phyloP scores from a whole-genome alignment of 1,139 yeast genomes.

The Meyerozyma guilliermondii region DNA sequence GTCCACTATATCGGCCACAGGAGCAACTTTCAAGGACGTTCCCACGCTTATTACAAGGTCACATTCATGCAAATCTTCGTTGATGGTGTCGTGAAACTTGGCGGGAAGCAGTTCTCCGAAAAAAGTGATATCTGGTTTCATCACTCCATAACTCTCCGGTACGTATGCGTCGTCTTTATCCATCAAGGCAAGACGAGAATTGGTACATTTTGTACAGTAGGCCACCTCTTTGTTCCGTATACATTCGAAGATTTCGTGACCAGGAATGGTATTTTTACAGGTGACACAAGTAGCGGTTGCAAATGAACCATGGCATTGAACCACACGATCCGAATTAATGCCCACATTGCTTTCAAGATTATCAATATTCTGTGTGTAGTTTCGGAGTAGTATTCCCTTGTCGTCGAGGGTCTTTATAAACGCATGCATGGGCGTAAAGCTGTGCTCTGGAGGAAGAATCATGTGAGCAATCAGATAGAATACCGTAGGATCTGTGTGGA shows the following conservation, averaged over 20 bases:
- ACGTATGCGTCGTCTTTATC: conserved; percentile 11
- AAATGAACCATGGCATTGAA: conserved; percentile 96
- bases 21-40: conserved; percentile 91
- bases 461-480: conserved; percentile 86
- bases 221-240: conserved; percentile 63
- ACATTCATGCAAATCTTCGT: conserved; percentile 33
- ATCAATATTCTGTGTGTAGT: conserved; percentile 94
- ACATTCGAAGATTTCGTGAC: conserved; percentile 58
- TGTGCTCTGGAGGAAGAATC: conserved; percentile 72
- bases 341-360: conserved; percentile 87
- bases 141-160: conserved; percentile 36
- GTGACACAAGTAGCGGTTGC: conserved; percentile 87
- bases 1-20: conserved; percentile 87
- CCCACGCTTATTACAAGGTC: conserved; percentile 87
- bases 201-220: conserved; percentile 61
- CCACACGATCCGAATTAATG: conserved; percentile 58
- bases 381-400: conserved; percentile 73
- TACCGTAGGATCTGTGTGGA: conserved; percentile 72
- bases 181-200: conserved; percentile 23
- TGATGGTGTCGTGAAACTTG: conserved; percentile 12
- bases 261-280: conserved; percentile 65
- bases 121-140: conserved; percentile 94
- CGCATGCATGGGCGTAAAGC: conserved; percentile 82
- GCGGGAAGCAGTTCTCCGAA: conserved; percentile 85
- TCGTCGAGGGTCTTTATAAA: conserved; percentile 74